Base-by-base conservation (phyloP, 768 basidiomycete genomes). In the Lactarius quietus region DNA sequence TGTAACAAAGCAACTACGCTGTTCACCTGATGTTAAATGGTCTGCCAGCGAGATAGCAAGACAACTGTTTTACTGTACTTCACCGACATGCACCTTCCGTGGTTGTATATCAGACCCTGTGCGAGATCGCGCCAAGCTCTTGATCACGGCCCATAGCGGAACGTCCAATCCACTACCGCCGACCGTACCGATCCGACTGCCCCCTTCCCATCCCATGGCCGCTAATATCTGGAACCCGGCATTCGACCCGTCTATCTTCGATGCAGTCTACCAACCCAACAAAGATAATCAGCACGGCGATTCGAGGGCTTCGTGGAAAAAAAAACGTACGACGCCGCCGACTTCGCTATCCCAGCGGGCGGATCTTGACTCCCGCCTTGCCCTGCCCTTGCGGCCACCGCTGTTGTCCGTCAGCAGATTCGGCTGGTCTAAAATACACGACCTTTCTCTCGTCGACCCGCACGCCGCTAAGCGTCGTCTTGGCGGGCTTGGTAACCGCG, bases 141-240 rank as follows among this genome's bases (percentile, higher is more conserved):
- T 97, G 74, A 95, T 88, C 57, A 93, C 83, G 17, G 92, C 94
- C 0, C 85, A 86, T 60, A 97, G 77, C 38, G 94, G 94, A 6
- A 76, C 85, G 29, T 88, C 86, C 61, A 95, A 75, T 29, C 59
- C 26, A 26, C 12, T 23, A 0, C 92, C 92, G 0, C 83, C 79
- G 1, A 74, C 76, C 1, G 77, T 68, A 6, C 94, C 94, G 70
- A 96, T 94, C 14, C 82, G 78, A 48, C 85, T 81, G 0, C 94
- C 94, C 70, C 93, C 91, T 3, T 84, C 74, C 94, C 94, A 96
- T 51, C 95, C 95, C 95, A 98, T 97, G 66, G 83, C 80, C 17
- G 88, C 86, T 67, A 97, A 74, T 85, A 98, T 84, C 77, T 77
- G 84, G 78, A 96, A 97, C 0, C 96, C 96, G 57, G 95, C 72